These are phyloP conservation scores for Ustilago trichophora DNA, from an alignment of 1,284 basidiomycete genomes.

Conservation along the genomic window DNA sequence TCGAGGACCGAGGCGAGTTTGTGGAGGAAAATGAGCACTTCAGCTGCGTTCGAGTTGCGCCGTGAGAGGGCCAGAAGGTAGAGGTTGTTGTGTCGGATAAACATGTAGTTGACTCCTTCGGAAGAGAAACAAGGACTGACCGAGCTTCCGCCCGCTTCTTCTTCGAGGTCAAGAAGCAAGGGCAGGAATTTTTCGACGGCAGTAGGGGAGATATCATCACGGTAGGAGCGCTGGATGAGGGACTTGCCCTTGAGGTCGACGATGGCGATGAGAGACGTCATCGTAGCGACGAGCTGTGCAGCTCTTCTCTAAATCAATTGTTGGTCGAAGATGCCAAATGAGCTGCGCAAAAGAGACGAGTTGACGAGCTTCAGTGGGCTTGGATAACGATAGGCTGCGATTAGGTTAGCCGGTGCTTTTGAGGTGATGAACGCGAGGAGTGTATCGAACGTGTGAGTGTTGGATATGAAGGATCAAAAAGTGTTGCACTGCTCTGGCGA, in stretches of 20 bases:
- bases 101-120: slow-evolving; percentile 86
- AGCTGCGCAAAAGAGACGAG: too few relatives aligned
- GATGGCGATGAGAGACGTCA: slow-evolving; percentile 77
- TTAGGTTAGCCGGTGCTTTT: too few relatives aligned
- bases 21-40: slow-evolving; percentile 96
- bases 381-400: too few relatives aligned
- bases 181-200: slow-evolving; percentile 94
- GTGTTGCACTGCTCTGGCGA: too few relatives aligned
- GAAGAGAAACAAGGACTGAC: slow-evolving; percentile 87
- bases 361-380: too few relatives aligned
- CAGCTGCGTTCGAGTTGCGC: slow-evolving; percentile 93
- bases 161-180: slow-evolving; percentile 93
- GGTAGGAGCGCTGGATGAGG: slow-evolving; percentile 95
- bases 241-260: slow-evolving; percentile 99
- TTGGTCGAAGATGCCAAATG: too few relatives aligned
- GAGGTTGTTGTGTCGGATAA: slow-evolving; percentile 96
- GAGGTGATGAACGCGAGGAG: too few relatives aligned
- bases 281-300: slow-evolving; percentile 13
- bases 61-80: slow-evolving; percentile 95
- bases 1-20: slow-evolving; percentile 80
- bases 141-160: slow-evolving; percentile 82
- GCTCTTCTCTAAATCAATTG: too few relatives aligned
- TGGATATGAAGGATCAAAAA: too few relatives aligned
- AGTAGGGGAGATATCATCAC: slow-evolving; percentile 90
- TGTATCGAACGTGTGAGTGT: too few relatives aligned